phyloP scores from a whole-genome alignment of 169 alveolate genomes.

The Cryptosporidium bovis region DNA sequence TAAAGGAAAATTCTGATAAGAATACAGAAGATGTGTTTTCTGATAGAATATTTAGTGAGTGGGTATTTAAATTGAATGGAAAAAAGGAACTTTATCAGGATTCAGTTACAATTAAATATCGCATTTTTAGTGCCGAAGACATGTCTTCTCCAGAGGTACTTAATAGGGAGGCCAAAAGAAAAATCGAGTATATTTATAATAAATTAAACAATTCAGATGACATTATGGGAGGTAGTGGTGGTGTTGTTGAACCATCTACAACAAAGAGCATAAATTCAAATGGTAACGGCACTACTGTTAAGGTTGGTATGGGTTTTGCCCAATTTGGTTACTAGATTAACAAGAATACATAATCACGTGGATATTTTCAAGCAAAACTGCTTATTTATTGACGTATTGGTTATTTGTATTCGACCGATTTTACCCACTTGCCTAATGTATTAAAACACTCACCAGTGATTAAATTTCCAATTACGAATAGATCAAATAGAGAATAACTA shows the following conservation, averaged over 20 bases:
- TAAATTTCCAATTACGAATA: too few species aligned
- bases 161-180: constrained; percentile 62
- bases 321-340: constrained; percentile 39
- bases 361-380: too few species aligned
- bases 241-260: background rate
- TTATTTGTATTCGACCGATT: too few species aligned
- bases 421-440: too few species aligned
- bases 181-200: constrained; percentile 49
- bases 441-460: too few species aligned
- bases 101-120: constrained; percentile 49
- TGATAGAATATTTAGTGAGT: constrained; percentile 67
- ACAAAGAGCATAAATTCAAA: constrained; percentile 17
- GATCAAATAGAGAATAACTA: too few species aligned
- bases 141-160: constrained; percentile 57
- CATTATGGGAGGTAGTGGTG: too few species aligned
- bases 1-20: constrained; percentile 35
- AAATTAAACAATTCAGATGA: constrained; percentile 10
- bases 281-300: constrained; percentile 7
- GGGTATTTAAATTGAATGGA: constrained; percentile 71
- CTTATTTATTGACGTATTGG: too few species aligned
- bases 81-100: constrained; percentile 68
- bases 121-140: constrained; percentile 63
- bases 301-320: constrained; percentile 67
- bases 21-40: constrained; percentile 53
- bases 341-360: too few species aligned